These are phyloP conservation scores for Talaromyces borbonicus DNA, from an alignment of 495 filamentous ascomycete genomes.

Conservation along the genomic window DNA sequence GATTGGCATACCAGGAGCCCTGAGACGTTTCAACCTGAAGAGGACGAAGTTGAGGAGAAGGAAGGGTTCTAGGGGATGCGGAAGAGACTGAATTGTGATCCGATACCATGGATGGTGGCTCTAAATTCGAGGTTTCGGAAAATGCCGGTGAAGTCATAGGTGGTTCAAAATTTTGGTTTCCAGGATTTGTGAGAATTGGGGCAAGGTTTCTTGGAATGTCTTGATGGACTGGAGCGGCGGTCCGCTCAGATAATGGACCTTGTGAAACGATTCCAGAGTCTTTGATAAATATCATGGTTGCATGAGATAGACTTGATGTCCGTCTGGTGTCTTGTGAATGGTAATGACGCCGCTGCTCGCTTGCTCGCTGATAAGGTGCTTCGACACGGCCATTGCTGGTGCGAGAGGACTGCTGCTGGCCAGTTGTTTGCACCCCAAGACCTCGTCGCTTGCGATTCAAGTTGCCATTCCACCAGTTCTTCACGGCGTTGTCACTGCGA, in stretches of 20 bases:
- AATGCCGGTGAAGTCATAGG: conserved; percentile 63
- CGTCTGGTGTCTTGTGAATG: conserved; percentile 9
- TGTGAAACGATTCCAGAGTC: conserved; percentile 8
- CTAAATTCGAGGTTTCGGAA: conserved; percentile 50
- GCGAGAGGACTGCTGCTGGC: conserved; percentile 20
- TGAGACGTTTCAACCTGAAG: conserved; percentile 25
- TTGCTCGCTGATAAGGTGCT: conserved; percentile 30
- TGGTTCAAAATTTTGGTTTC: conserved; percentile 43
- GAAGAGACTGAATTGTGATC: conserved; percentile 59
- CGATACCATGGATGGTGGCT: conserved; percentile 65
- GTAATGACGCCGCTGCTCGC: conserved; percentile 6
- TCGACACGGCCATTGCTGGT: conserved; percentile 33
- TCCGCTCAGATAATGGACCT: not conserved
- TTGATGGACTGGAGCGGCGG: conserved; percentile 13
- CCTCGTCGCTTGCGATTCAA: conserved; percentile 62
- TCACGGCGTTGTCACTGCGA: conserved; percentile 94
- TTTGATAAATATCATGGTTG: not conserved
- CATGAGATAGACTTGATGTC: conserved; percentile 8
- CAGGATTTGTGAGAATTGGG: conserved; percentile 35
- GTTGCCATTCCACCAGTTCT: conserved; percentile 99
- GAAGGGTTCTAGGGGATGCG: conserved; percentile 37
- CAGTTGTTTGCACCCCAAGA: conserved; percentile 29
- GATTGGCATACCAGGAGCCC: conserved; percentile 13
- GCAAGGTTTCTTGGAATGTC: conserved; percentile 30
- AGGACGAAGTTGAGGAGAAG: conserved; percentile 34